phyloP scores from a whole-genome alignment of 192 early-diverging fungal genomes.

The Entomortierella parvispora region DNA sequence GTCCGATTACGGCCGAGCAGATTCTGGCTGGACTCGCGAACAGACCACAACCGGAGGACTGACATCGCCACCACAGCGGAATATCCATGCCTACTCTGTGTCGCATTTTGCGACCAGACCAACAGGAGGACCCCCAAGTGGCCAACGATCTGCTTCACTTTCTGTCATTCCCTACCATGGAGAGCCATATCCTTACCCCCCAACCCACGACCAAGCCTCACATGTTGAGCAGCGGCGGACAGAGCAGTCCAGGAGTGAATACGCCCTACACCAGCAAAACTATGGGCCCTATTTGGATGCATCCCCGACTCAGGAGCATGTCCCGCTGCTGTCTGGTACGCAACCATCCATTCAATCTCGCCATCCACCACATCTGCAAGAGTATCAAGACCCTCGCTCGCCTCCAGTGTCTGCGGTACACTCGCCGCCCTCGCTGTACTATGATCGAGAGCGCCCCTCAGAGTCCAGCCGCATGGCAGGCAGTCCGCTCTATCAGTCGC shows the following conservation, averaged over 20 bases:
- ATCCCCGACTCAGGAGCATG: constrained; percentile 22
- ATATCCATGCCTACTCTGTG: neutral
- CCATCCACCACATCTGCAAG: neutral
- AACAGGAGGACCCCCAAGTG: neutral
- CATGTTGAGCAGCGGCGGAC: neutral
- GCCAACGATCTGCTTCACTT: constrained; percentile 22
- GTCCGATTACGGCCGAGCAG: too few relatives aligned
- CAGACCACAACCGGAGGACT: neutral
- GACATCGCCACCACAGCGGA: neutral
- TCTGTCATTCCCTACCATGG: constrained; percentile 11
- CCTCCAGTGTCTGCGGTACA: neutral
- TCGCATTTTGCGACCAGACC: constrained; percentile 6
- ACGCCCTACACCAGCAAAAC: constrained; percentile 46
- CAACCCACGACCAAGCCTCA: constrained; percentile 14
- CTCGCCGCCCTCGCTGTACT: too few relatives aligned
- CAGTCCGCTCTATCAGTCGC: neutral
- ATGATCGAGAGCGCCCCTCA: too few relatives aligned
- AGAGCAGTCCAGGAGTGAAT: constrained; percentile 36
- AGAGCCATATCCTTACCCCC: constrained; percentile 12
- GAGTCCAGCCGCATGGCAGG: too few relatives aligned
- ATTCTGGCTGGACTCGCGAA: too few relatives aligned
- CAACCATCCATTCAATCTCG: neutral
- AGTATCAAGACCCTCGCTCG: neutral
- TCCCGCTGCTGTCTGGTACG: constrained; percentile 14
- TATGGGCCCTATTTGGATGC: constrained; percentile 45